Evolutionary conservation across 345 rosid species (phyloP).

Genomic region (Dovyalis caffra): DNA sequence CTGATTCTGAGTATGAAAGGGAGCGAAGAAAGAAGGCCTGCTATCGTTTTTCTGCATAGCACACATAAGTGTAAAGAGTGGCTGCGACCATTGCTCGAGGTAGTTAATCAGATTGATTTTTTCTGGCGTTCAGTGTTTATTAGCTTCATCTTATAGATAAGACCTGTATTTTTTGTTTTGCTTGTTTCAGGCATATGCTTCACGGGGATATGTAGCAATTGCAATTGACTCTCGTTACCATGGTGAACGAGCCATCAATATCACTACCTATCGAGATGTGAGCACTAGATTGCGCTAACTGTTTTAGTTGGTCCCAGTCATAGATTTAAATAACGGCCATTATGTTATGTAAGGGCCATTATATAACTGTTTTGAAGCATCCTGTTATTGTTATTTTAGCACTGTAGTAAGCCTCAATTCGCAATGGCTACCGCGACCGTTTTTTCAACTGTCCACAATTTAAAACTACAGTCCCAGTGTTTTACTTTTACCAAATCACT

Average conservation of each 20-base stretch:
- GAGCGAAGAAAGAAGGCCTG: constrained; percentile 48
- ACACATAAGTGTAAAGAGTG: constrained; percentile 76
- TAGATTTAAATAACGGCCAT: no score
- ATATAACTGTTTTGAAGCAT: no score
- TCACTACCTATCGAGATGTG: constrained; percentile 64
- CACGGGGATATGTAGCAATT: constrained; percentile 69
- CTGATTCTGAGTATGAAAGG: constrained; percentile 63
- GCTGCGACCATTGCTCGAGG: constrained; percentile 90
- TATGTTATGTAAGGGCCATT: no score
- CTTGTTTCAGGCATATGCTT: constrained; percentile 71
- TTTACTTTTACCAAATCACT: background rate
- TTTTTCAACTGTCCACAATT: no score
- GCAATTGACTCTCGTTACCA: constrained; percentile 82
- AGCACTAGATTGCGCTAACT: background rate
- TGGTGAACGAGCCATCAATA: constrained; percentile 60
- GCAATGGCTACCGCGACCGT: no score
- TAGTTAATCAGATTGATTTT: constrained; percentile 11
- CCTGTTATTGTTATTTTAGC: no score
- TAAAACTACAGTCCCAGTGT: background rate
- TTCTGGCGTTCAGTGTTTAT: background rate
- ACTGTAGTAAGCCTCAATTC: no score
- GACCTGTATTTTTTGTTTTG: background rate
- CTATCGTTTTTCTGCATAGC: constrained; percentile 85
- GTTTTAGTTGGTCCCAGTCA: background rate
- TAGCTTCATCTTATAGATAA: background rate